Evolutionary conservation across 768 basidiomycete genomes (phyloP), one percentile per base, ranked within the genome.

Genomic region (Mycena venus): DNA sequence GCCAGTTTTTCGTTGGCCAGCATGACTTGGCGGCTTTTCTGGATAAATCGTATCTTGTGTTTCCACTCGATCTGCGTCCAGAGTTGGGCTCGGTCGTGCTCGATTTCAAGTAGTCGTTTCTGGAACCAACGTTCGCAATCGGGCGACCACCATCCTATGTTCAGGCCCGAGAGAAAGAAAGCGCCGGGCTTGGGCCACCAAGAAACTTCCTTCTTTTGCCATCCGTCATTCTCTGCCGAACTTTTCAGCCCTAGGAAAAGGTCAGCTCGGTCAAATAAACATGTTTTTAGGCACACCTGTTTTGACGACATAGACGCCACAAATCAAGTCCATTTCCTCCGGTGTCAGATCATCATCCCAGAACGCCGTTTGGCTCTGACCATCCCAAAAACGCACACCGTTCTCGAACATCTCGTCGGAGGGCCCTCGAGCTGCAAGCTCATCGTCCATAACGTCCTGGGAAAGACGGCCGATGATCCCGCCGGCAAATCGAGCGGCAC

Each of bases 321-420:
- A 68, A 36, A 68, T 68, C 25, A 68, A 34, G 58, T 68, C 56
- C 9, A 59, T 38, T 25, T 68, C 67, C 40, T 68, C 11, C 44
- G 10, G 11, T 8, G 67, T 60, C 42, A 68, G 40, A 10, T 29
- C 36, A 40, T 68, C 66, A 21, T 68, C 66, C 66, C 66, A 68
- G 40, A 56, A 68, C 12, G 66, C 55, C 31, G 55, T 68, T 25
- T 23, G 29, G 25, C 49, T 55, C 29, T 32, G 14, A 25, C 49
- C 64, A 27, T 66, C 49, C 64, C 64, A 66, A 11, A 66, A 66
- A 36, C 23, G 49, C 32, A 66, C 49, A 31, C 64, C 64, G 27
- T 23, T 66, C 9, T 36, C 23, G 21, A 38, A 38, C 6, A 38
- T n/a, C n/a, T 34, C 64, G 15, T 38, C 32, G 10, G 32, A n/a